Conservation (phyloP, 2,329 filamentous ascomycete genomes). For the Xylariaceae sp. region DNA sequence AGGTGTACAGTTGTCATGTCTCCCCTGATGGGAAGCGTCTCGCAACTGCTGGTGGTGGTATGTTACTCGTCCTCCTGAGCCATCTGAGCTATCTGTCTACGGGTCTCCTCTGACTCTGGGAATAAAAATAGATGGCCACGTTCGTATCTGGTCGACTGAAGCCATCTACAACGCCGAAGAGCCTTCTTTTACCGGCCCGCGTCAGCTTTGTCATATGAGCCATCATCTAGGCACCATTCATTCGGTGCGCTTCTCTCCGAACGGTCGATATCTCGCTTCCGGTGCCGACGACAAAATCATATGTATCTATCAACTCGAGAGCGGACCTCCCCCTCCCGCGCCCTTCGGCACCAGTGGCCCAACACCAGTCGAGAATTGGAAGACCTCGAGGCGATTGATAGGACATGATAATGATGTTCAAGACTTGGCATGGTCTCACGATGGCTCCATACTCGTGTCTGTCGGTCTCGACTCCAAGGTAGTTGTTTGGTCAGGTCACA, state of each 20-base stretch:
- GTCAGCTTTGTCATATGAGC: slow-evolving; percentile 96
- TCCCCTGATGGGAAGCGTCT: slow-evolving; percentile 89
- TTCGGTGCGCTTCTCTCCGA: slow-evolving; percentile 92
- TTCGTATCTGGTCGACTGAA: slow-evolving; percentile 96
- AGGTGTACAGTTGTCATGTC: slow-evolving; percentile 97
- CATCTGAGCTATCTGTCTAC: background rate
- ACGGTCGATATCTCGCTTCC: slow-evolving; percentile 90
- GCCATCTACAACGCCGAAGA: slow-evolving; percentile 79
- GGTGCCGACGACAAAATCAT: slow-evolving; percentile 99
- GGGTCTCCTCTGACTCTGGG: slow-evolving; percentile 11
- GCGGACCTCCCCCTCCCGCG: slow-evolving; percentile 68
- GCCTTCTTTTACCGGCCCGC: slow-evolving; percentile 66
- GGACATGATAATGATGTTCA: slow-evolving; percentile 99
- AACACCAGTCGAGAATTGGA: slow-evolving; percentile 95
- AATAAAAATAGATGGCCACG: slow-evolving; percentile 69
- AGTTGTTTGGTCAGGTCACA: slow-evolving; percentile 96
- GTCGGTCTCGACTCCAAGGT: slow-evolving; percentile 97
- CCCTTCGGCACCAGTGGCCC: slow-evolving; percentile 79
- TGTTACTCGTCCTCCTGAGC: slow-evolving; percentile 28
- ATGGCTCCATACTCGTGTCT: slow-evolving; percentile 91
- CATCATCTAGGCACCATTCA: slow-evolving; percentile 97
- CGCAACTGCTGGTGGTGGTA: slow-evolving; percentile 89
- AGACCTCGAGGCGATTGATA: slow-evolving; percentile 85
- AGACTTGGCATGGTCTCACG: slow-evolving; percentile 92
- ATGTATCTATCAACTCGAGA: slow-evolving; percentile 89